These are phyloP conservation scores for Micromonas commoda DNA, from an alignment of 139 green algal genomes.

Conservation along the genomic window DNA sequence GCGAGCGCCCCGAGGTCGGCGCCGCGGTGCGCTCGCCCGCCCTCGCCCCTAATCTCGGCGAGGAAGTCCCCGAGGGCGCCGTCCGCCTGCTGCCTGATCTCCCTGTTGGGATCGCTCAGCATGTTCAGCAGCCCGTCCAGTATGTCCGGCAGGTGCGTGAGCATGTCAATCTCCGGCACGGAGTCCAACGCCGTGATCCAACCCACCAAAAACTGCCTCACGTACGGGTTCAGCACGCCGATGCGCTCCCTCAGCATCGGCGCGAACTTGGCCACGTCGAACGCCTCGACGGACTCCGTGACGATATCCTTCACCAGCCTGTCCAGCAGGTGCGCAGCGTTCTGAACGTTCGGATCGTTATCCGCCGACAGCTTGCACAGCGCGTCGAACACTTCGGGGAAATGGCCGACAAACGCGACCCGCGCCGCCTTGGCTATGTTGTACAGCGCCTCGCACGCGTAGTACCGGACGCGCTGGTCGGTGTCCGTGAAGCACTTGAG, in stretches of 20 bases:
- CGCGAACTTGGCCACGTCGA: constrained; percentile 71
- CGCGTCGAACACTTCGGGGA: constrained; percentile 85
- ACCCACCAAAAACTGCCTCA: constrained; percentile 72
- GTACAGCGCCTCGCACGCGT: constrained; percentile 92
- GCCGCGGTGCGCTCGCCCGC: not conserved
- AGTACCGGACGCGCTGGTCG: constrained; percentile 85
- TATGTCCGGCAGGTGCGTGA: constrained; percentile 76
- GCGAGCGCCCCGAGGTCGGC: constrained; percentile 39
- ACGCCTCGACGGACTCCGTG: constrained; percentile 31
- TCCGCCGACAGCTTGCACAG: constrained; percentile 81
- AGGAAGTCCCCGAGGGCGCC: constrained; percentile 52
- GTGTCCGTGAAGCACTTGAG: constrained; percentile 74
- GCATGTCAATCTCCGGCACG: constrained; percentile 82
- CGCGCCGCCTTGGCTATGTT: constrained; percentile 86
- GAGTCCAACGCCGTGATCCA: constrained; percentile 80
- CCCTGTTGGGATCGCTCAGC: constrained; percentile 63
- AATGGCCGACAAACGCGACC: constrained; percentile 76
- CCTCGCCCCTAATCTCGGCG: constrained; percentile 29
- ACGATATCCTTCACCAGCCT: constrained; percentile 74
- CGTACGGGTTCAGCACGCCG: constrained; percentile 69
- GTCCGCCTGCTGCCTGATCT: constrained; percentile 57
- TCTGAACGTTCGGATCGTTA: constrained; percentile 76
- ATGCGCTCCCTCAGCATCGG: constrained; percentile 71
- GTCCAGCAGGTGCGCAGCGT: constrained; percentile 86
- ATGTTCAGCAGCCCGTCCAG: constrained; percentile 83